These are phyloP conservation scores for Stenocarpella maydis DNA, from an alignment of 2,329 filamentous ascomycete species.

Conservation along the genomic window DNA sequence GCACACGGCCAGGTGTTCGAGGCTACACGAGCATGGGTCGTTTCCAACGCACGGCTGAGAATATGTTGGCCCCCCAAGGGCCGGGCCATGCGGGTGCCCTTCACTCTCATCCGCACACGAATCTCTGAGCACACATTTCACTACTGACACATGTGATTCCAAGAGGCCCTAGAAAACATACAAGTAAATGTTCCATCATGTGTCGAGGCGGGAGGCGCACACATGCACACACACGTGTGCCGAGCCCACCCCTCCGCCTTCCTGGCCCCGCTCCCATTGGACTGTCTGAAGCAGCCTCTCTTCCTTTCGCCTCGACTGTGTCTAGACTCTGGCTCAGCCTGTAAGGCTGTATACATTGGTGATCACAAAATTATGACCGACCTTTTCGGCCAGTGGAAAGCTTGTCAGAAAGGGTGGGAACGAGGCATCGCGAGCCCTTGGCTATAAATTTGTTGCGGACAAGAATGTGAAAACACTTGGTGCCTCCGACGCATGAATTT, in stretches of 20 bases:
- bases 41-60: neutral
- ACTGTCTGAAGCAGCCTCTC: slow-evolving; percentile 10
- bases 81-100: neutral
- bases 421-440: slow-evolving; percentile 14
- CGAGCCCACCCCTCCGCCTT: neutral
- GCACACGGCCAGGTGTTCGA: too few relatives aligned
- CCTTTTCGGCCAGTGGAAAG: slow-evolving; percentile 1
- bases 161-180: neutral
- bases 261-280: neutral
- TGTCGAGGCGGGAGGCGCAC: slow-evolving; percentile 23
- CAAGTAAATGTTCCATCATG: slow-evolving; percentile 31
- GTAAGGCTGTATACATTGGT: slow-evolving; percentile 27
- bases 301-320: slow-evolving; percentile 25
- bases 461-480: slow-evolving; percentile 16
- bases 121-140: neutral
- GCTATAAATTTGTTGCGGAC: slow-evolving; percentile 22
- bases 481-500: slow-evolving; percentile 24
- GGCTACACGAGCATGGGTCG: too few relatives aligned
- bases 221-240: neutral
- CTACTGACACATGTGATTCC: neutral
- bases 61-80: neutral
- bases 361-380: slow-evolving; percentile 11
- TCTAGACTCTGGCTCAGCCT: slow-evolving; percentile 28
- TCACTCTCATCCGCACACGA: neutral
- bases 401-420: slow-evolving; percentile 3